A percentile compares a stretch with the other conserved stretches of the same genome.
Evolutionary conservation across 306 rosid genomes (phyloP).

Genomic region (Elaeagnus macrophylla): DNA sequence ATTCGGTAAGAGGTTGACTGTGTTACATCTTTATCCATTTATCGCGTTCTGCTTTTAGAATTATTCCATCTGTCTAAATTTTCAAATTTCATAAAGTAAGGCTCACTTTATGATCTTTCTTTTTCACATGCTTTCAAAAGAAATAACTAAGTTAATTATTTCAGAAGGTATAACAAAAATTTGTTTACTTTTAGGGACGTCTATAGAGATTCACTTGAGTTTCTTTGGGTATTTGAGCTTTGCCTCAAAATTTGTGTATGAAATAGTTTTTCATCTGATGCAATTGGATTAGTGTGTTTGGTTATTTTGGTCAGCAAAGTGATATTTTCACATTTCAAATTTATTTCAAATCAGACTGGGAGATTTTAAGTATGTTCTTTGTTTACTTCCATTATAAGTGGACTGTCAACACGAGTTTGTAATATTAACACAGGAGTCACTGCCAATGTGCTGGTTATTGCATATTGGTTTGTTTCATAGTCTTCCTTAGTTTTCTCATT

Average conservation of each 20-base stretch:
- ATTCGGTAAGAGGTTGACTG: constrained; percentile 78
- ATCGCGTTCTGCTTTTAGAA: neutral
- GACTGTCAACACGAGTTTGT: constrained; percentile 16
- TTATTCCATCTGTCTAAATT: neutral
- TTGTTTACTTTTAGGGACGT: neutral
- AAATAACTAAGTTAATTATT: neutral
- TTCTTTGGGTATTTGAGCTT: neutral
- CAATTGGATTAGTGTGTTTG: too few species aligned
- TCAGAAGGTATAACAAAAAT: neutral
- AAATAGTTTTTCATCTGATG: too few species aligned
- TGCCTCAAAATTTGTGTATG: neutral
- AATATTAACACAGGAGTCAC: constrained; percentile 25
- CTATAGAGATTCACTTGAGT: neutral
- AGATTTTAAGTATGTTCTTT: neutral
- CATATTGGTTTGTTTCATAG: constrained; percentile 26
- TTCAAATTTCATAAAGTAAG: neutral
- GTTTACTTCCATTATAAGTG: constrained; percentile 13
- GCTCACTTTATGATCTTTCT: neutral
- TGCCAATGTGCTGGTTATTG: constrained; percentile 24
- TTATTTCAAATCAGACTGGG: constrained; percentile 12
- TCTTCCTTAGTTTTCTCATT: constrained; percentile 20
- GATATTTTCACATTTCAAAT: constrained; percentile 2
- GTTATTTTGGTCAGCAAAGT: constrained; percentile 7
- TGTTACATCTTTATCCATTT: constrained; percentile 14
- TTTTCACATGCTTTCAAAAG: too few species aligned